Evolutionary conservation across 306 rosid species (phyloP).

Genomic region (Vigna unguiculata): DNA sequence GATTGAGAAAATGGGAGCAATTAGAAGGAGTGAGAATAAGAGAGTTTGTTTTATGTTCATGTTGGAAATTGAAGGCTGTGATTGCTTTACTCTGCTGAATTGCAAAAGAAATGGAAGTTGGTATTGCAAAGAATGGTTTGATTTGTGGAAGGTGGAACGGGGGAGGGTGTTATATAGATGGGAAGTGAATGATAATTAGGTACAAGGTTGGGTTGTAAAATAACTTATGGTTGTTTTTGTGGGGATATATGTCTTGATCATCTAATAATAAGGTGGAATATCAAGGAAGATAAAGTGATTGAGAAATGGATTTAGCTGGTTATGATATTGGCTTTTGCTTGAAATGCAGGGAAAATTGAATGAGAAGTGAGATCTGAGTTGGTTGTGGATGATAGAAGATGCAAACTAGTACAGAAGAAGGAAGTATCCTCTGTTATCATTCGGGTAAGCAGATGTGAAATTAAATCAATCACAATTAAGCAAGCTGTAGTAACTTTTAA

Average conservation of each 20-base stretch:
- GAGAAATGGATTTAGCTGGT: slow-evolving; percentile 42
- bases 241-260: slow-evolving; percentile 33
- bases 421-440: neutral
- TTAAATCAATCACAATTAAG: neutral
- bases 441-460: slow-evolving; percentile 1
- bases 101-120: neutral
- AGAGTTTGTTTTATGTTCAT: slow-evolving; percentile 47
- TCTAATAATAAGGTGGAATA: slow-evolving; percentile 46
- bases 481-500: slow-evolving; percentile 31
- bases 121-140: slow-evolving; percentile 35
- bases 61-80: slow-evolving; percentile 1
- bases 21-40: slow-evolving; percentile 41
- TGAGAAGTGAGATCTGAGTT: slow-evolving; percentile 40
- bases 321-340: slow-evolving; percentile 35
- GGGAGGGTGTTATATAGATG: slow-evolving; percentile 48
- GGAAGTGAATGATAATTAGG: slow-evolving; percentile 38
- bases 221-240: slow-evolving; percentile 33
- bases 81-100: neutral
- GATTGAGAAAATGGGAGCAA: slow-evolving; percentile 36
- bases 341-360: slow-evolving; percentile 43
- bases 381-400: slow-evolving; percentile 28
- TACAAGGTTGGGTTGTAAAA: slow-evolving; percentile 45
- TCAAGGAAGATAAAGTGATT: slow-evolving; percentile 41
- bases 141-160: slow-evolving; percentile 31
- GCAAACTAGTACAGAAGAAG: neutral